Evolutionary conservation across 2,329 filamentous ascomycete genomes (phyloP).

Genomic region (Phialophora verrucosa): DNA sequence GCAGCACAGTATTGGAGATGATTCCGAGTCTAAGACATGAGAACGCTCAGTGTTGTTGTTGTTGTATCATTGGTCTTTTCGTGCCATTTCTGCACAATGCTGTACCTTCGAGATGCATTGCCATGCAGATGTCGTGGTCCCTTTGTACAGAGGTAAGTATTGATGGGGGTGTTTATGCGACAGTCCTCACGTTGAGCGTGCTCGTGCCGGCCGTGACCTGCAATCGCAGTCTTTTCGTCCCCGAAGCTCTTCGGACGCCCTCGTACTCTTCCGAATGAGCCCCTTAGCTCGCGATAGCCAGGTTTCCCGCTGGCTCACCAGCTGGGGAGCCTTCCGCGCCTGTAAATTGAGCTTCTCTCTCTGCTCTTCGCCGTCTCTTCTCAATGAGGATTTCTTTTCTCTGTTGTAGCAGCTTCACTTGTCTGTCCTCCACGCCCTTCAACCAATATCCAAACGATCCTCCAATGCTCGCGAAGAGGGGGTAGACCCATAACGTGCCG

Average conservation of each 20-base stretch:
- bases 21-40: background rate
- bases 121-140: constrained; percentile 26
- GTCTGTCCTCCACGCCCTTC: constrained; percentile 83
- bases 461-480: constrained; percentile 81
- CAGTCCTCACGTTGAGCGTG: background rate
- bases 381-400: constrained; percentile 82
- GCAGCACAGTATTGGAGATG: background rate
- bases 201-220: background rate
- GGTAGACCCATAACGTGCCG: constrained; percentile 87
- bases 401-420: constrained; percentile 76
- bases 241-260: background rate
- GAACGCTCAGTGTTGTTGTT: background rate
- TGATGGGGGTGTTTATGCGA: constrained; percentile 9
- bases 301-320: constrained; percentile 32
- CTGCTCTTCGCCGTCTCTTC: constrained; percentile 81
- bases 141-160: constrained; percentile 32
- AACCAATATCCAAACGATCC: constrained; percentile 98
- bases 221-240: background rate
- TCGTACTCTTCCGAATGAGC: background rate
- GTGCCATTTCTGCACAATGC: background rate
- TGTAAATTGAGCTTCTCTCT: constrained; percentile 59
- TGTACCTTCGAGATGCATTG: background rate
- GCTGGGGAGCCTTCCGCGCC: constrained; percentile 30
- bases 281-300: constrained; percentile 38
- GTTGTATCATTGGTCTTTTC: constrained; percentile 1